Evolutionary conservation across 805 yeast genomes (phyloP).

Genomic region (Isabelozyma pseudorhagii): DNA sequence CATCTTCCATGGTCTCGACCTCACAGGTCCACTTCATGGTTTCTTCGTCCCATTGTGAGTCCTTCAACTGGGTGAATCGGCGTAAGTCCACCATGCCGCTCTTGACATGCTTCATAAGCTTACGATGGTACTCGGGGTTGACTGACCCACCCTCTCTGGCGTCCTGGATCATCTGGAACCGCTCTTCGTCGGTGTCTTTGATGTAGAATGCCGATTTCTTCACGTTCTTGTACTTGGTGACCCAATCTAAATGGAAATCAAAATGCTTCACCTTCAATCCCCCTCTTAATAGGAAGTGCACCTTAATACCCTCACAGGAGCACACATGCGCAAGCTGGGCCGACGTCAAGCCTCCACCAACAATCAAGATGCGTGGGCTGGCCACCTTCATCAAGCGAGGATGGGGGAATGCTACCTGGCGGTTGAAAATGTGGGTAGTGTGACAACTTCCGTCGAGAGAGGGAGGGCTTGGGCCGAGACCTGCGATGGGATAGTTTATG

Average conservation of each 20-base stretch:
- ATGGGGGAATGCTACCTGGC: slow-evolving; percentile 18
- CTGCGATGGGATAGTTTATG: slow-evolving; percentile 29
- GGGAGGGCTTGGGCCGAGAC: slow-evolving; percentile 8
- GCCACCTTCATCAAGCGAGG: slow-evolving; percentile 7
- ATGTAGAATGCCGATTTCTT: slow-evolving; percentile 43
- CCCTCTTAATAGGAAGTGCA: slow-evolving; percentile 34
- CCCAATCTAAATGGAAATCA: slow-evolving; percentile 49
- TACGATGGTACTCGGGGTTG: slow-evolving; percentile 41
- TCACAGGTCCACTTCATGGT: slow-evolving; percentile 20
- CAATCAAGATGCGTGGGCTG: slow-evolving; percentile 23
- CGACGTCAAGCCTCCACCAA: slow-evolving; percentile 47
- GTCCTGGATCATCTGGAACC: slow-evolving; percentile 35
- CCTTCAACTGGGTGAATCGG: slow-evolving; percentile 22
- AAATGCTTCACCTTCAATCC: slow-evolving; percentile 42
- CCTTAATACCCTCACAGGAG: slow-evolving; percentile 26
- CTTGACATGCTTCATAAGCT: slow-evolving; percentile 24
- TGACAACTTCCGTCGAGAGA: slow-evolving; percentile 29
- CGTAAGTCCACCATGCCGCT: slow-evolving; percentile 26
- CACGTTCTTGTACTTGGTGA: slow-evolving; percentile 45
- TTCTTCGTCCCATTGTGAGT: slow-evolving; percentile 21
- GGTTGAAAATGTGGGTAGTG: slow-evolving; percentile 31
- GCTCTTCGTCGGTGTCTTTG: slow-evolving; percentile 40
- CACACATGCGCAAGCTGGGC: slow-evolving; percentile 44
- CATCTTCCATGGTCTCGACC: slow-evolving; percentile 2
- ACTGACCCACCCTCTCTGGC: slow-evolving; percentile 47